Percentiles rank a stretch among this genome's conserved stretches.
Conservation (phyloP, 139 green algal genomes). For the Pedinophyceae sp. region DNA sequence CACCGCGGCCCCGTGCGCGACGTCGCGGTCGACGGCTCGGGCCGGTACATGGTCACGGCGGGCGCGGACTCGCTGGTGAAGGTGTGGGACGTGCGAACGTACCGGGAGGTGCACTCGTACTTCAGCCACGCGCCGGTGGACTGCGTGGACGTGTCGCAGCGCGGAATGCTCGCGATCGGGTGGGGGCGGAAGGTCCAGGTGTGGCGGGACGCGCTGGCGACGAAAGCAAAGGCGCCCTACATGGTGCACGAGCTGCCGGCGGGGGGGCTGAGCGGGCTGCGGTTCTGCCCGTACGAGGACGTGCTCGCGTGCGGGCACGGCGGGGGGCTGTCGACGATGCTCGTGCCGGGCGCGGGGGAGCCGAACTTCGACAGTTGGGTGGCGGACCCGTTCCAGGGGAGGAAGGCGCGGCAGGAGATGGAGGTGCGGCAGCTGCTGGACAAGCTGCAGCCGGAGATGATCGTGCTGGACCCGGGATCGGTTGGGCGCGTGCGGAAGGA, state of each 20-base stretch:
- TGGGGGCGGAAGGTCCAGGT: slow-evolving; percentile 57
- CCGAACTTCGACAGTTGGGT: slow-evolving; percentile 95
- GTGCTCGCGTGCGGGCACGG: slow-evolving; percentile 65
- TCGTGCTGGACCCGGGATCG: slow-evolving; percentile 73
- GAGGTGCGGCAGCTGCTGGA: slow-evolving; percentile 88
- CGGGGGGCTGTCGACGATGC: slow-evolving; percentile 43
- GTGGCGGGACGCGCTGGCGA: slow-evolving; percentile 66
- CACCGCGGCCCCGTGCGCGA: slow-evolving; percentile 29
- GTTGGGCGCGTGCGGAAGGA: slow-evolving; percentile 61
- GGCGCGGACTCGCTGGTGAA: slow-evolving; percentile 65
- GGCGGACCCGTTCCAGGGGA: slow-evolving; percentile 69
- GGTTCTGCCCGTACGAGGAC: slow-evolving; percentile 94
- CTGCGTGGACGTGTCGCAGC: slow-evolving; percentile 75
- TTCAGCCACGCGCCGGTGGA: slow-evolving; percentile 48
- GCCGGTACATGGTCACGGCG: slow-evolving; percentile 68
- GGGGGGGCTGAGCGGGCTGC: slow-evolving; percentile 25
- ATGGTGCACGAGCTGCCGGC: slow-evolving; percentile 48
- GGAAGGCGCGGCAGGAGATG: slow-evolving; percentile 57
- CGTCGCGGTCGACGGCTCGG: slow-evolving; percentile 47
- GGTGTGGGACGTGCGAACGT: slow-evolving; percentile 85
- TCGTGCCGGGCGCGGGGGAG: slow-evolving; percentile 88
- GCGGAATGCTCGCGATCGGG: slow-evolving; percentile 70
- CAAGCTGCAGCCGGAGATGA: slow-evolving; percentile 93
- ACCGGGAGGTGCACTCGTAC: slow-evolving; percentile 77
- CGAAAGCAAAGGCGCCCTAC: slow-evolving; percentile 76